Conservation (phyloP, 2,329 filamentous ascomycete species). For the Lachnellula arida region DNA sequence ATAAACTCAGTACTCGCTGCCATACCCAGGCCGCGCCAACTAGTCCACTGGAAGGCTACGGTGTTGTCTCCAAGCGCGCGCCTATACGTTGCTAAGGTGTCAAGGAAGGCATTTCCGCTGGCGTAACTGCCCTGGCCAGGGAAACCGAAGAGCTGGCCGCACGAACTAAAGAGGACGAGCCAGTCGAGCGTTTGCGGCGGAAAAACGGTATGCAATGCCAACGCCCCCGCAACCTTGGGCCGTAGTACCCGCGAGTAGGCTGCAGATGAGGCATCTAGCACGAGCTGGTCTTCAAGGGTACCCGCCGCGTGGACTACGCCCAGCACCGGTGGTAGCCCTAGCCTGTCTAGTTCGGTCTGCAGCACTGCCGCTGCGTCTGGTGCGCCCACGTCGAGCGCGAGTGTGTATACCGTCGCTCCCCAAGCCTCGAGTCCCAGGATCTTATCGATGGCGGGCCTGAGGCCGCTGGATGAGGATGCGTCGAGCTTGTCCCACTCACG, state of each 20-base stretch:
- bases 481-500: conserved; percentile 26
- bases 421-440: conserved; percentile 32
- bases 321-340: conserved; percentile 36
- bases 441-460: conserved; percentile 19
- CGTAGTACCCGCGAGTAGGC: conserved; percentile 29
- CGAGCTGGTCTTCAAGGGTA: conserved; percentile 35
- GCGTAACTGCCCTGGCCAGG: conserved; percentile 41
- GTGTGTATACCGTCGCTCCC: conserved; percentile 30
- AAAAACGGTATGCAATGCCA: conserved; percentile 31
- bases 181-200: conserved; percentile 30
- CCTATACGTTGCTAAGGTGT: conserved; percentile 29
- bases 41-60: conserved; percentile 40
- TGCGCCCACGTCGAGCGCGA: conserved; percentile 35
- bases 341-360: conserved; percentile 25
- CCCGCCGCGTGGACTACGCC: conserved; percentile 41
- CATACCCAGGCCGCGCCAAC: conserved; percentile 40
- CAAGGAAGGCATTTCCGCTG: conserved; percentile 38
- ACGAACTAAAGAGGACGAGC: conserved; percentile 34
- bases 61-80: conserved; percentile 36
- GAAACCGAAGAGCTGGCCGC: conserved; percentile 27
- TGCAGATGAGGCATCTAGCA: conserved; percentile 30
- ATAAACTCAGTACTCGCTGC: conserved; percentile 36
- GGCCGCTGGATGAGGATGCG: neutral
- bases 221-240: conserved; percentile 34
- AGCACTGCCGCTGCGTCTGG: conserved; percentile 24